Evolutionary conservation across 2,329 filamentous ascomycete species (phyloP).

Genomic region (Epichloe elymi): DNA sequence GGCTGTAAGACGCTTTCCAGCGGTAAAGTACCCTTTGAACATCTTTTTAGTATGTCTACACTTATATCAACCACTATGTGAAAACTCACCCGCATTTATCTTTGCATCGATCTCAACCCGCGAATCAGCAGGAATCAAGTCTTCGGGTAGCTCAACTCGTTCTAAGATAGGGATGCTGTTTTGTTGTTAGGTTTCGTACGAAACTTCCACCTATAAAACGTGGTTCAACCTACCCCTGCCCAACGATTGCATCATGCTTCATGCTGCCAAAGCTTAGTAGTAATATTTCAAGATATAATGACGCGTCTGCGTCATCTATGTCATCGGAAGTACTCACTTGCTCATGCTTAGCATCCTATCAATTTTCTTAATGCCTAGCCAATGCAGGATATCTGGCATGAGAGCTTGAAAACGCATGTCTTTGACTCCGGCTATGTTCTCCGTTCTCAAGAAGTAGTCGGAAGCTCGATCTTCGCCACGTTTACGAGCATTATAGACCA

Average conservation of each 20-base stretch:
- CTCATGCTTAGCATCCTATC: slow-evolving; percentile 98
- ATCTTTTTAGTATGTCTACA: background rate
- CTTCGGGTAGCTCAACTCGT: slow-evolving; percentile 81
- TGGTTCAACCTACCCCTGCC: slow-evolving; percentile 45
- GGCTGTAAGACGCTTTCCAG: slow-evolving; percentile 76
- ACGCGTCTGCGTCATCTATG: no score
- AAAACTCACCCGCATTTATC: slow-evolving; percentile 71
- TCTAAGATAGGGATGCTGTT: slow-evolving; percentile 70
- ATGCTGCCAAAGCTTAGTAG: slow-evolving; percentile 39
- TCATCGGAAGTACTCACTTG: slow-evolving; percentile 45
- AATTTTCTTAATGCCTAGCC: slow-evolving; percentile 97
- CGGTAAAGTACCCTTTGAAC: slow-evolving; percentile 60
- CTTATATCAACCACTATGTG: background rate
- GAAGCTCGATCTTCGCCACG: slow-evolving; percentile 67
- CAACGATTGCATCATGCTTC: slow-evolving; percentile 83
- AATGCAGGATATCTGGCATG: slow-evolving; percentile 96
- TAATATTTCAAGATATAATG: background rate
- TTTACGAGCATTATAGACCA: slow-evolving; percentile 70
- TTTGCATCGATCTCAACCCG: slow-evolving; percentile 98
- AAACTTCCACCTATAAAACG: background rate
- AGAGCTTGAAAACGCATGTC: slow-evolving; percentile 96
- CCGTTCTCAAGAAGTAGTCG: slow-evolving; percentile 94
- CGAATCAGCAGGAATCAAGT: slow-evolving; percentile 87
- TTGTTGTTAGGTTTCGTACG: background rate
- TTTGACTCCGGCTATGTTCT: slow-evolving; percentile 95